Conservation (phyloP, 768 basidiomycete genomes). For the Podaxis carcinomalis region DNA sequence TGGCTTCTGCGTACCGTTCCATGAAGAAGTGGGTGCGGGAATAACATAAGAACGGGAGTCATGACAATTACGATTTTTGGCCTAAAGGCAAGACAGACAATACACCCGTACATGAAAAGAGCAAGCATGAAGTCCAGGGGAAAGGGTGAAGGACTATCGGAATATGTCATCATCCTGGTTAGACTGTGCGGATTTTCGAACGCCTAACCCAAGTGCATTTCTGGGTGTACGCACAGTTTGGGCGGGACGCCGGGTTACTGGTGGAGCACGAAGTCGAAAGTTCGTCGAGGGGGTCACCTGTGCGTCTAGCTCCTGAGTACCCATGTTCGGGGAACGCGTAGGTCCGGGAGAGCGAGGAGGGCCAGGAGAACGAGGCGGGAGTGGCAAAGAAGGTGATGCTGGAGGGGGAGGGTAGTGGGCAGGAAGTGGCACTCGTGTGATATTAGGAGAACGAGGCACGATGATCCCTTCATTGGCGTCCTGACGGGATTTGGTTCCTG, state of each 20-base stretch:
- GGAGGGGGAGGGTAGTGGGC: slow-evolving; percentile 21
- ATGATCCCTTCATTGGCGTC: slow-evolving; percentile 65
- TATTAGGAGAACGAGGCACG: slow-evolving; percentile 52
- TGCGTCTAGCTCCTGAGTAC: slow-evolving; percentile 30
- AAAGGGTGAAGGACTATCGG: background rate
- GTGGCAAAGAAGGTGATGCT: slow-evolving; percentile 24
- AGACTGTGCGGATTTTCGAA: slow-evolving; percentile 16
- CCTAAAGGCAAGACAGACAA: background rate
- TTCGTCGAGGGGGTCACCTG: slow-evolving; percentile 21
- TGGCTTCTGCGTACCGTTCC: too few relatives aligned
- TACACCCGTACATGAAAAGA: background rate
- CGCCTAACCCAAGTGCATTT: slow-evolving; percentile 21
- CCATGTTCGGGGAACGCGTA: slow-evolving; percentile 34
- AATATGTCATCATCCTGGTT: slow-evolving; percentile 15
- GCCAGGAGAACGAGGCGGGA: slow-evolving; percentile 36
- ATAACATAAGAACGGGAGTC: background rate
- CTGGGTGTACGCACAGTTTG: slow-evolving; percentile 21
- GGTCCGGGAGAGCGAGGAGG: slow-evolving; percentile 16
- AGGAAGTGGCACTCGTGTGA: slow-evolving; percentile 29
- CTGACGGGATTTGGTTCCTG: slow-evolving; percentile 40
- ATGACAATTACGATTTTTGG: background rate
- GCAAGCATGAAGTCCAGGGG: background rate
- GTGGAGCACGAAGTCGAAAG: slow-evolving; percentile 37
- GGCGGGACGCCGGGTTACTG: slow-evolving; percentile 1
- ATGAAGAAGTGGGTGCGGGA: background rate